Evolutionary conservation across 2,329 filamentous ascomycete species (phyloP).

Genomic region (Sarocladium strictum): DNA sequence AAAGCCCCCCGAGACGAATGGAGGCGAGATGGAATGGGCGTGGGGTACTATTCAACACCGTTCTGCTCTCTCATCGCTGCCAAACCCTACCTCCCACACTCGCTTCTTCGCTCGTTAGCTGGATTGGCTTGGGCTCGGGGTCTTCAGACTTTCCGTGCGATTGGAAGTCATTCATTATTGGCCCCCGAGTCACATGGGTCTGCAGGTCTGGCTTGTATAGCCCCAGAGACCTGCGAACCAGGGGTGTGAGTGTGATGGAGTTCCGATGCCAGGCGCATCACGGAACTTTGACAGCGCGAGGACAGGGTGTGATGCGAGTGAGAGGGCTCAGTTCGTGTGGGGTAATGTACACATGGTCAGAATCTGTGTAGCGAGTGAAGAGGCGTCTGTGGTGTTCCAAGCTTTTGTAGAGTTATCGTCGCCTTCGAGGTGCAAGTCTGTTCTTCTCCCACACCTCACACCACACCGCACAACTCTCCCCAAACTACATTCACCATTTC

Average conservation of each 20-base stretch:
- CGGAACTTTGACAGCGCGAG: neutral
- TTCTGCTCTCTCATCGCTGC: neutral
- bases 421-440: neutral
- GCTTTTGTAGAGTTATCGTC: neutral
- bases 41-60: neutral
- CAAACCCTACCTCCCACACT: neutral
- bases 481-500: neutral
- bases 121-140: neutral
- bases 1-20: too few relatives aligned
- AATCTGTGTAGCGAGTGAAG: neutral
- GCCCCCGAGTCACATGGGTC: too few relatives aligned
- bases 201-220: neutral
- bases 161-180: neutral
- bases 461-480: neutral
- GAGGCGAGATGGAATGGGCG: constrained; percentile 6
- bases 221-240: neutral
- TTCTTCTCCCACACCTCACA: neutral
- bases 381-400: neutral
- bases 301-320: neutral
- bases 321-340: neutral
- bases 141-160: neutral
- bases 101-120: neutral
- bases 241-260: neutral
- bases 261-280: neutral
- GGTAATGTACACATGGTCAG: neutral